These are phyloP conservation scores for Coemansia asiatica DNA, from an alignment of 192 early-diverging fungal species.

Conservation along the genomic window DNA sequence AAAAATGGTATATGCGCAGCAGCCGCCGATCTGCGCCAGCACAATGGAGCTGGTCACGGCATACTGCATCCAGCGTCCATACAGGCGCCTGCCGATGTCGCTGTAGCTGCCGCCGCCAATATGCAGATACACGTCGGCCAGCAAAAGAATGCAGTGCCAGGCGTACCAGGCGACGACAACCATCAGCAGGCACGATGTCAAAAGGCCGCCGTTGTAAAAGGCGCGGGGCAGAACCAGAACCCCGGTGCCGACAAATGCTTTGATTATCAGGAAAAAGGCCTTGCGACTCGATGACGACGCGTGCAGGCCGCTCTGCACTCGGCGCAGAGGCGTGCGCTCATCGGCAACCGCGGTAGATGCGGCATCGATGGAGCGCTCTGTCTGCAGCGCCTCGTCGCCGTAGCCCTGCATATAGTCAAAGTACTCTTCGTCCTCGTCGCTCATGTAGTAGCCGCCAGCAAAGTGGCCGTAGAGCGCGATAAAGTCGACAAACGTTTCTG, in stretches of 20 bases:
- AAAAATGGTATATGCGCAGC: slow-evolving; percentile 90
- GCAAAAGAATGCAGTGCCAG: slow-evolving; percentile 64
- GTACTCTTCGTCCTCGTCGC: slow-evolving; percentile 72
- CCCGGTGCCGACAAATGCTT: slow-evolving; percentile 83
- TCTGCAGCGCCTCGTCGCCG: slow-evolving; percentile 1
- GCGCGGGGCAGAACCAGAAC: slow-evolving; percentile 73
- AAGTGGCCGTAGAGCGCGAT: slow-evolving; percentile 92
- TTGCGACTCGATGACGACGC: slow-evolving; percentile 64
- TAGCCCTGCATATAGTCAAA: slow-evolving; percentile 43
- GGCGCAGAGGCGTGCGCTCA: slow-evolving; percentile 44
- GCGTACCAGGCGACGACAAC: slow-evolving; percentile 62
- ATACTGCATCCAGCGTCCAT: slow-evolving; percentile 64
- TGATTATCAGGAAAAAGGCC: slow-evolving; percentile 76
- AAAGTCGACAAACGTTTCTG: slow-evolving; percentile 92
- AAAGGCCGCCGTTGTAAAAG: slow-evolving; percentile 77
- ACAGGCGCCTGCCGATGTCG: slow-evolving; percentile 67
- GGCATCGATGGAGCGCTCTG: slow-evolving; percentile 1
- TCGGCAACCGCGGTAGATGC: neutral
- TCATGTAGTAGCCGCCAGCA: slow-evolving; percentile 87
- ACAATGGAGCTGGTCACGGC: slow-evolving; percentile 70
- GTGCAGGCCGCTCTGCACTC: slow-evolving; percentile 19
- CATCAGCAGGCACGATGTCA: slow-evolving; percentile 62
- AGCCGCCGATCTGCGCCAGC: slow-evolving; percentile 81
- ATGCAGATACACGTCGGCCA: slow-evolving; percentile 63
- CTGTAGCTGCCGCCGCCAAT: slow-evolving; percentile 66